These are phyloP conservation scores for Phaeosphaeriaceae sp. DNA, from an alignment of 2,329 filamentous ascomycete species.

Conservation along the genomic window DNA sequence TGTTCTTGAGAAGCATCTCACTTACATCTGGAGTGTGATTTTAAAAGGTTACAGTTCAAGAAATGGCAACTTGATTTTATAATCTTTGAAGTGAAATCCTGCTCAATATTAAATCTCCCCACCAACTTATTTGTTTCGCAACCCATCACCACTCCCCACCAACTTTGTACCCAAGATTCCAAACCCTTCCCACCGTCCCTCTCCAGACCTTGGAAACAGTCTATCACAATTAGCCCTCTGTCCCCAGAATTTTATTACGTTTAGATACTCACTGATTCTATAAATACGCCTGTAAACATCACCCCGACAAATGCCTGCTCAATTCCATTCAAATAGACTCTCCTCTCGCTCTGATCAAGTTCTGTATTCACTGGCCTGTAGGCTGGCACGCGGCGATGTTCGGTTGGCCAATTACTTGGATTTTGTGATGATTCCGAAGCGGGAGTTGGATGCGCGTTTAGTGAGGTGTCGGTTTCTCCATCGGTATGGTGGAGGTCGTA, in stretches of 20 bases:
- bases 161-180: conserved; percentile 59
- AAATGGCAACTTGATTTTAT: no score
- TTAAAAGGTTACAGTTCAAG: no score
- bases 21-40: no score
- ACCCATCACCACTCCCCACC: conserved; percentile 59
- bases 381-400: conserved; percentile 56
- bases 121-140: not conserved
- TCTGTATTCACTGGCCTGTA: conserved; percentile 56
- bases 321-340: conserved; percentile 51
- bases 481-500: conserved; percentile 56
- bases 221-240: conserved; percentile 24
- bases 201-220: conserved; percentile 56
- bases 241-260: not conserved
- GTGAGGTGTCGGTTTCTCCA: conserved; percentile 31
- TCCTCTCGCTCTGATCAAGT: conserved; percentile 51
- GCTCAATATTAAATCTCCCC: no score
- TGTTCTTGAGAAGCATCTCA: no score
- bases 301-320: conserved; percentile 57
- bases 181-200: conserved; percentile 57
- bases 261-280: conserved; percentile 50
- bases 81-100: no score
- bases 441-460: conserved; percentile 36
- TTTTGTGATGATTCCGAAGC: conserved; percentile 34
- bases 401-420: conserved; percentile 53
- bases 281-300: conserved; percentile 58